Percentiles rank a stretch among this genome's conserved stretches.
These are phyloP conservation scores for Agaricus bisporus DNA, from an alignment of 768 basidiomycete species.

Conservation along the genomic window DNA sequence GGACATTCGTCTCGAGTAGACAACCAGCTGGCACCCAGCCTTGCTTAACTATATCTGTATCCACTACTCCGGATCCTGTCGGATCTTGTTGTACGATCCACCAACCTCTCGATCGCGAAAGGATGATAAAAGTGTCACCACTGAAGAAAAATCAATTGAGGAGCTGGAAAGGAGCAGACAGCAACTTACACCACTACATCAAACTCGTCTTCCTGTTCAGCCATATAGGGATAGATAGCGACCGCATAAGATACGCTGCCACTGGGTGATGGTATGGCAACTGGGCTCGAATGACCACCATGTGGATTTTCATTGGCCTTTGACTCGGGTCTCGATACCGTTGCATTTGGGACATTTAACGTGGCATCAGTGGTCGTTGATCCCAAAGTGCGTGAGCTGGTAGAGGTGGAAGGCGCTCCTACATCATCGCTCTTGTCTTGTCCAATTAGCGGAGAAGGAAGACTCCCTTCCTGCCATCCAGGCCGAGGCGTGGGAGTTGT, in stretches of 20 bases:
- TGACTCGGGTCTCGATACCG: slow-evolving; percentile 14
- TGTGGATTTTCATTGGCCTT: slow-evolving; percentile 13
- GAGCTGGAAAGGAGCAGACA: slow-evolving; percentile 1
- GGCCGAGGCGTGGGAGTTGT: slow-evolving; percentile 62
- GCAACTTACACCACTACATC: slow-evolving; percentile 85
- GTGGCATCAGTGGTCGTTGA: slow-evolving; percentile 22
- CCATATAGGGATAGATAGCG: slow-evolving; percentile 98
- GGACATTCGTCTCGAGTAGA: slow-evolving; percentile 86
- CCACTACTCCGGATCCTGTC: slow-evolving; percentile 73
- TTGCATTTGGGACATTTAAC: slow-evolving; percentile 18
- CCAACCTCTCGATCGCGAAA: slow-evolving; percentile 95
- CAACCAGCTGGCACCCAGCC: slow-evolving; percentile 99
- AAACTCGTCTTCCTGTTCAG: slow-evolving; percentile 97
- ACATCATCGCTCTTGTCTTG: slow-evolving; percentile 34
- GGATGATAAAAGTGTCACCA: slow-evolving; percentile 89
- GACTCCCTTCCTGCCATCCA: slow-evolving; percentile 67
- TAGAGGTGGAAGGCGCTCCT: slow-evolving; percentile 30
- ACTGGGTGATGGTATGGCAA: slow-evolving; percentile 28
- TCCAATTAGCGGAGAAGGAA: slow-evolving; percentile 52
- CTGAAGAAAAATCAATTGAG: slow-evolving; percentile 30
- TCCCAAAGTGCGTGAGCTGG: slow-evolving; percentile 23
- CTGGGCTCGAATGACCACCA: slow-evolving; percentile 10
- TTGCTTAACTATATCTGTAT: slow-evolving; percentile 72
- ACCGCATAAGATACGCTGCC: slow-evolving; percentile 84
- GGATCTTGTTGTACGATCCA: slow-evolving; percentile 98